A percentile compares a stretch with the other conserved stretches of the same genome.
Evolutionary conservation across 2,329 filamentous ascomycete species (phyloP).

Genomic region (Aureobasidium lini): DNA sequence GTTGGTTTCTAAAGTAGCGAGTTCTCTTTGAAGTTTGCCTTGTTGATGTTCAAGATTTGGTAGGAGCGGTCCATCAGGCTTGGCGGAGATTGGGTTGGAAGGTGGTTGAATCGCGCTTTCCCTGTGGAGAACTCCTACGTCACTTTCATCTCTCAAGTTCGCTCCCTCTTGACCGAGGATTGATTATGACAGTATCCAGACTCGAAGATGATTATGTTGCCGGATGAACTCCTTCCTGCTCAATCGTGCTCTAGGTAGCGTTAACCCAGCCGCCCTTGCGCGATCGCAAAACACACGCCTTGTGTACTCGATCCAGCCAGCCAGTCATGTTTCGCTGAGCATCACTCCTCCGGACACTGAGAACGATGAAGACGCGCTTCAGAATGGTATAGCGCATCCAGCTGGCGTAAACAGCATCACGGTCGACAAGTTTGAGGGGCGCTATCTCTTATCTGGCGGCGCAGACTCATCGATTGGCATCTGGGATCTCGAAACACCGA

Average conservation of each 20-base stretch:
- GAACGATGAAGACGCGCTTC: conserved; percentile 15
- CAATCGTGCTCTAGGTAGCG: conserved; percentile 64
- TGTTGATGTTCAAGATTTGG: background rate
- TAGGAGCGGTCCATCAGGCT: background rate
- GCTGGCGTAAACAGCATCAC: conserved; percentile 73
- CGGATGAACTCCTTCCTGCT: conserved; percentile 68
- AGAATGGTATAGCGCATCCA: conserved; percentile 55
- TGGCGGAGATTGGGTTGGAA: background rate
- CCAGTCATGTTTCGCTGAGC: conserved; percentile 62
- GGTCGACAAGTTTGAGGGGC: conserved; percentile 74
- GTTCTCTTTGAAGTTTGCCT: background rate
- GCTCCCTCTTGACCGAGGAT: background rate
- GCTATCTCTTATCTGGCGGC: conserved; percentile 77
- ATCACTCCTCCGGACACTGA: conserved; percentile 43
- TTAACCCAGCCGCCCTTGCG: conserved; percentile 57
- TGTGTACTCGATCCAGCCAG: conserved; percentile 61
- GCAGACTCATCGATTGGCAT: conserved; percentile 76
- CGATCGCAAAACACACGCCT: conserved; percentile 58
- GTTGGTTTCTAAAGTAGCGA: background rate
- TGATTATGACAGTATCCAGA: background rate
- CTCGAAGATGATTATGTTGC: background rate
- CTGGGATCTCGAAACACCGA: conserved; percentile 71
- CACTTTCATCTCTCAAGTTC: background rate
- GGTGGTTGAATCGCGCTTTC: background rate
- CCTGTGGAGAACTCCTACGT: background rate